Percentiles rank a stretch among this genome's conserved stretches.
phyloP scores from a whole-genome alignment of 148 eudicot genomes.

The Pharnaceum exiguum region DNA sequence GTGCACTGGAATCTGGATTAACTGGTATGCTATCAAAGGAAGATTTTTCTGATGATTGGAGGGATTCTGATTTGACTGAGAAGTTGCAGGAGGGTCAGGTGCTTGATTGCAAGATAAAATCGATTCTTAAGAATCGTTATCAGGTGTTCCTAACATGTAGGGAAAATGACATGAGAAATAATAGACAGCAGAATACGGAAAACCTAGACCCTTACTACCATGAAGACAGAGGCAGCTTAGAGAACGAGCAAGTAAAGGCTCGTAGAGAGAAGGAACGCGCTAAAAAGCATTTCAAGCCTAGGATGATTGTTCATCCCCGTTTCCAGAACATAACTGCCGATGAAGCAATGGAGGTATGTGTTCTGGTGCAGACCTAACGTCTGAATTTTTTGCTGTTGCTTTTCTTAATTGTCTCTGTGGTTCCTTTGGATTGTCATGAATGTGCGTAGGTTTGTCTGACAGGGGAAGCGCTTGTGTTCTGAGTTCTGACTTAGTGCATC shows the following conservation, averaged over 20 bases:
- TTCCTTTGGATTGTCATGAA: no score
- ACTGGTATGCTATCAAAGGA: slow-evolving; percentile 72
- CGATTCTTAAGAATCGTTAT: slow-evolving; percentile 56
- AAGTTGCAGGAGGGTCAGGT: slow-evolving; percentile 86
- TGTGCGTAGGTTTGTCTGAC: no score
- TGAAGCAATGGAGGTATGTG: slow-evolving; percentile 82
- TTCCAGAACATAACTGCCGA: slow-evolving; percentile 90
- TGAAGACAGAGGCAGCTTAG: slow-evolving; percentile 64
- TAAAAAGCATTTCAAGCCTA: slow-evolving; percentile 77
- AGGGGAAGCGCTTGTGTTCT: no score
- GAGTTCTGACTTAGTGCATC: no score
- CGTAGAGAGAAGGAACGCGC: slow-evolving; percentile 88
- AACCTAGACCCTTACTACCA: slow-evolving; percentile 72
- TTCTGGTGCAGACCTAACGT: neutral
- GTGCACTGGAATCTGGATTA: slow-evolving; percentile 84
- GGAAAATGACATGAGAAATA: slow-evolving; percentile 69
- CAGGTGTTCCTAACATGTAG: slow-evolving; percentile 76
- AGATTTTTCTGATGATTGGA: slow-evolving; percentile 83
- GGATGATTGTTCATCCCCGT: slow-evolving; percentile 95
- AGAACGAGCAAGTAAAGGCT: slow-evolving; percentile 59
- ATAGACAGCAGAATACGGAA: slow-evolving; percentile 37
- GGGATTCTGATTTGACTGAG: slow-evolving; percentile 78
- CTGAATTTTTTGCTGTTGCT: neutral
- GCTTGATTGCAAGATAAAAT: slow-evolving; percentile 74
- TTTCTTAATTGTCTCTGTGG: neutral